Conservation (phyloP, 192 early-diverging fungal genomes). For the Linnemannia hyalina region DNA sequence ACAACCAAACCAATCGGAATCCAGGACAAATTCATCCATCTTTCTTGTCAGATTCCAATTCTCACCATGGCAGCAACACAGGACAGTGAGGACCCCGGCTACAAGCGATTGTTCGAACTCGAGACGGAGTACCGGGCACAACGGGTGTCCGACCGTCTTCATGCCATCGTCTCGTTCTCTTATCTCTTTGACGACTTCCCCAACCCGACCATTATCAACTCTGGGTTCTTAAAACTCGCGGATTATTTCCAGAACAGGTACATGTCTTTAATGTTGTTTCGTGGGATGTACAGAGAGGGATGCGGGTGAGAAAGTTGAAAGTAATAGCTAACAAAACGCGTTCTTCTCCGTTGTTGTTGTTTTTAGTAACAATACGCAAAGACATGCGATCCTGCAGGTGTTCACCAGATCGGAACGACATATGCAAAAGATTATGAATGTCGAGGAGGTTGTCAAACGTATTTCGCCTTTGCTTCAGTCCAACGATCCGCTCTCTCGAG, state of each 20-base stretch:
- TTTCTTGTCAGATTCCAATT: too few relatives aligned
- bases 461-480: slow-evolving; percentile 57
- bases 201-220: slow-evolving; percentile 61
- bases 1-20: too few relatives aligned
- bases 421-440: slow-evolving; percentile 60
- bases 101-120: slow-evolving; percentile 42
- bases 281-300: neutral
- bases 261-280: neutral
- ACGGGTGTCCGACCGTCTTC: slow-evolving; percentile 47
- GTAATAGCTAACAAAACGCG: too few relatives aligned
- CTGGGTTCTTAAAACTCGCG: slow-evolving; percentile 62
- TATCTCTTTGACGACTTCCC: slow-evolving; percentile 62
- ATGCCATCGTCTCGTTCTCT: slow-evolving; percentile 58
- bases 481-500: slow-evolving; percentile 62
- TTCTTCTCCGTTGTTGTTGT: neutral
- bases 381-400: slow-evolving; percentile 60
- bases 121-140: slow-evolving; percentile 50
- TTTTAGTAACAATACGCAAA: slow-evolving; percentile 59
- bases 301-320: neutral
- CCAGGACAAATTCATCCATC: too few relatives aligned
- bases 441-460: slow-evolving; percentile 59
- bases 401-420: slow-evolving; percentile 61
- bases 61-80: neutral
- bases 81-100: slow-evolving; percentile 33
- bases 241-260: slow-evolving; percentile 64